A percentile compares a stretch with the other conserved stretches of the same genome.
Conservation (phyloP, 1,284 basidiomycete genomes). For the Boletus putidus region DNA sequence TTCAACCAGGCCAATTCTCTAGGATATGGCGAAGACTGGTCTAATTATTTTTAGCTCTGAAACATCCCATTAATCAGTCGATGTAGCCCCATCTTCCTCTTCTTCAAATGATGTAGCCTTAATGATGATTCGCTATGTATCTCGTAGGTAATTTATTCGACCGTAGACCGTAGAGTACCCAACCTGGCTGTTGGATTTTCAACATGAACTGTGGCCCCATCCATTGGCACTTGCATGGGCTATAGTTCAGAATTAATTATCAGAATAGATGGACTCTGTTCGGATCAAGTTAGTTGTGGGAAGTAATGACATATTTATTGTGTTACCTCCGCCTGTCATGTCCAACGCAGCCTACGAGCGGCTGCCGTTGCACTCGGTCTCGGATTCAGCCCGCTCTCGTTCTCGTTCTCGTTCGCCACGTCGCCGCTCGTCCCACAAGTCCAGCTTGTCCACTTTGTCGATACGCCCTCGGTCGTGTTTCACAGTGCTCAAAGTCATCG, state of each 20-base stretch:
- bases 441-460: slow-evolving; percentile 1
- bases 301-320: neutral
- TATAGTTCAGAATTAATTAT: neutral
- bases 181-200: neutral
- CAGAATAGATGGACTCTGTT: too few species aligned
- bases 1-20: neutral
- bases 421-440: slow-evolving; percentile 17
- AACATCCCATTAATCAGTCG: neutral
- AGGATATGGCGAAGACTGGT: neutral
- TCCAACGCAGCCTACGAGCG: slow-evolving; percentile 34
- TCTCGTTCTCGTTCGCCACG: slow-evolving; percentile 30
- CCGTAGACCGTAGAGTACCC: neutral
- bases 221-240: too few species aligned
- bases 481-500: slow-evolving; percentile 29
- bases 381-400: slow-evolving; percentile 16
- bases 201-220: too few species aligned
- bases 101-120: slow-evolving; percentile 9
- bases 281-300: neutral
- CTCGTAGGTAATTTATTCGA: slow-evolving; percentile 1
- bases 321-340: slow-evolving; percentile 21
- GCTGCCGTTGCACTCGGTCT: slow-evolving; percentile 31
- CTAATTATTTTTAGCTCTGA: neutral
- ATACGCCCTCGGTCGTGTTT: slow-evolving; percentile 33
- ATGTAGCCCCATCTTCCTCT: neutral
- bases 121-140: neutral